phyloP scores from a whole-genome alignment of 768 basidiomycete genomes.

The Mycena chlorophos region DNA sequence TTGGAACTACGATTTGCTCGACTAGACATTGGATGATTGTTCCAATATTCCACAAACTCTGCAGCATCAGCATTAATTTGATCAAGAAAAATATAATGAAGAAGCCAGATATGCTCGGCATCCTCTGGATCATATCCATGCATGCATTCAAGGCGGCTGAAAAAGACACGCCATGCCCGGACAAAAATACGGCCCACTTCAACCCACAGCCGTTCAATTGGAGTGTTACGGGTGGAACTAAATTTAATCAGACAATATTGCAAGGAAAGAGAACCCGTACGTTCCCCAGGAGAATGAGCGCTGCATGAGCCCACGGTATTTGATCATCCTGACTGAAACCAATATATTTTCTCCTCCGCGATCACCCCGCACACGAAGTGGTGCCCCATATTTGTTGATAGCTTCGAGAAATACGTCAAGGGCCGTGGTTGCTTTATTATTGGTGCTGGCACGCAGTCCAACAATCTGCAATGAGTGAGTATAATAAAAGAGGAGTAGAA shows the following conservation, averaged over 20 bases:
- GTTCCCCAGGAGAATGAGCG: slow-evolving; percentile 12
- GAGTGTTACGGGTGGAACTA: slow-evolving; percentile 8
- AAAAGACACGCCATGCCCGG: slow-evolving; percentile 10
- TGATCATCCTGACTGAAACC: slow-evolving; percentile 29
- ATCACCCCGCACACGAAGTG: slow-evolving; percentile 26
- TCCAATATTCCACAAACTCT: too few relatives aligned
- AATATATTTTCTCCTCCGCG: slow-evolving; percentile 30
- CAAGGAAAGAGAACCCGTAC: slow-evolving; percentile 32
- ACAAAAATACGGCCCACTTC: slow-evolving; percentile 17
- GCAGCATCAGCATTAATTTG: slow-evolving; percentile 7
- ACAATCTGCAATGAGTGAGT: slow-evolving; percentile 4
- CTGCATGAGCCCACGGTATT: slow-evolving; percentile 20
- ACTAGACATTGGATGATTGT: too few relatives aligned
- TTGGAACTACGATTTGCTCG: too few relatives aligned
- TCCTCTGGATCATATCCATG: slow-evolving; percentile 5
- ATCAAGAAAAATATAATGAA: slow-evolving; percentile 8
- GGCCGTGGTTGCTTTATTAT: slow-evolving; percentile 15
- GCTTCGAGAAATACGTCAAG: slow-evolving; percentile 9
- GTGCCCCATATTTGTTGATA: slow-evolving; percentile 9
- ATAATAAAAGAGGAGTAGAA: not conserved
- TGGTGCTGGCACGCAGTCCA: slow-evolving; percentile 16
- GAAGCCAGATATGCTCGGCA: slow-evolving; percentile 8
- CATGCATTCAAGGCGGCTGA: slow-evolving; percentile 8
- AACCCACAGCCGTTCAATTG: slow-evolving; percentile 13
- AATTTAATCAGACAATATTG: slow-evolving; percentile 20